Conservation (phyloP, 2,329 filamentous ascomycete species). For the Akanthomyces uredinophilus region DNA sequence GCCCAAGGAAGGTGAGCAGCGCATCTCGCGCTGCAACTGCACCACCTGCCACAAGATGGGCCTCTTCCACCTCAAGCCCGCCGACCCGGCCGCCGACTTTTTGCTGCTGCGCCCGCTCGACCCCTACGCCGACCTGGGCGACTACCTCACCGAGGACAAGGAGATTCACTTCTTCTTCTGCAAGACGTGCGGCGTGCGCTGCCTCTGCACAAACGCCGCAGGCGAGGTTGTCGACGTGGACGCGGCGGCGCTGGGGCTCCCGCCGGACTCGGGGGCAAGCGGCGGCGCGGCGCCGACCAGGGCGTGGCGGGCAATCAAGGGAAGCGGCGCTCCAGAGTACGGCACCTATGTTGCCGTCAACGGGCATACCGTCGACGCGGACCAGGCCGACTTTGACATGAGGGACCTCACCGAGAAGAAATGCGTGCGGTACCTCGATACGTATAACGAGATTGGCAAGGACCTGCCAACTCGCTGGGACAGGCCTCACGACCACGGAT, state of each 20-base stretch:
- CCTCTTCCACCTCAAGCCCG: conserved; percentile 37
- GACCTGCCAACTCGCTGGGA: conserved; percentile 13
- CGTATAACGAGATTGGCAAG: conserved; percentile 13
- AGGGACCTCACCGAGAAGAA: conserved; percentile 16
- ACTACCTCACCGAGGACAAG: conserved; percentile 31
- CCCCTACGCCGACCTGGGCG: conserved; percentile 30
- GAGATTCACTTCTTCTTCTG: conserved; percentile 21
- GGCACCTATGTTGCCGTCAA: conserved; percentile 15
- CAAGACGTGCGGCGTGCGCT: conserved; percentile 33
- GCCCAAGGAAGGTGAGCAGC: neutral
- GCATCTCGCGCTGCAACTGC: conserved; percentile 34
- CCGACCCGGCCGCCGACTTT: conserved; percentile 35
- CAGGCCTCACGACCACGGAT: conserved; percentile 16
- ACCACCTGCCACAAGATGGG: conserved; percentile 40
- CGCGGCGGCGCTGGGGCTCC: conserved; percentile 9
- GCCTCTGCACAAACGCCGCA: conserved; percentile 27
- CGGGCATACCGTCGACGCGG: conserved; percentile 15
- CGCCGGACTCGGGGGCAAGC: neutral
- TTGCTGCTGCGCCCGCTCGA: conserved; percentile 35
- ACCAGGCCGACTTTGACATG: conserved; percentile 17
- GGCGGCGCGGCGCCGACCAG: neutral
- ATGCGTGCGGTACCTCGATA: conserved; percentile 17
- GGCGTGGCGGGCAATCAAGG: conserved; percentile 14
- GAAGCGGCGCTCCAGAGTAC: conserved; percentile 1
- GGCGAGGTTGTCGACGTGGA: conserved; percentile 11